phyloP scores from a whole-genome alignment of 177 flowering plant species.

The Vitis hybrid region DNA sequence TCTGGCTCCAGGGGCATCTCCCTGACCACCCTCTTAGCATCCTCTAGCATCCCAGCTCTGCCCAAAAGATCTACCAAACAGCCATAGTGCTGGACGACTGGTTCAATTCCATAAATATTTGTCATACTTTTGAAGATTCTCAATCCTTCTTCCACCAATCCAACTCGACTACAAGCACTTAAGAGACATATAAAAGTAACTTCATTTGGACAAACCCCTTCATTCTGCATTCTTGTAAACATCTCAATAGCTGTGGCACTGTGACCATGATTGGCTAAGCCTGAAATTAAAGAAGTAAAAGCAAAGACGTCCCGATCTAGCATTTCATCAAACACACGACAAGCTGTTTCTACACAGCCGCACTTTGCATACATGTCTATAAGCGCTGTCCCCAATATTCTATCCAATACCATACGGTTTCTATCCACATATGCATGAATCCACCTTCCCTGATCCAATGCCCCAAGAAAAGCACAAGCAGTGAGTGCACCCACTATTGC shows the following conservation, averaged over 20 bases:
- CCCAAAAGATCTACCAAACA: slow-evolving; percentile 21
- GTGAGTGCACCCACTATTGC: slow-evolving; percentile 8
- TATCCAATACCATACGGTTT: background rate
- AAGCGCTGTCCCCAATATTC: slow-evolving; percentile 10
- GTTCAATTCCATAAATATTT: slow-evolving; percentile 5
- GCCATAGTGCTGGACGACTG: slow-evolving; percentile 18
- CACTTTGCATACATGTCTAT: slow-evolving; percentile 23
- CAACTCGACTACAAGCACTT: slow-evolving; percentile 17
- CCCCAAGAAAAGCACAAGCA: slow-evolving; percentile 16
- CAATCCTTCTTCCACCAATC: slow-evolving; percentile 12
- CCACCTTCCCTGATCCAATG: slow-evolving; percentile 12
- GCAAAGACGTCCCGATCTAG: slow-evolving; percentile 9
- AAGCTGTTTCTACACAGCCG: slow-evolving; percentile 14
- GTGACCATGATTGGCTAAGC: slow-evolving; percentile 13
- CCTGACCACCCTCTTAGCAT: slow-evolving; percentile 11
- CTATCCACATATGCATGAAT: slow-evolving; percentile 14
- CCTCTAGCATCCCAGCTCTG: slow-evolving; percentile 17
- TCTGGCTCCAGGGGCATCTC: slow-evolving; percentile 19
- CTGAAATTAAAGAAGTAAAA: slow-evolving; percentile 12
- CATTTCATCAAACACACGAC: slow-evolving; percentile 11
- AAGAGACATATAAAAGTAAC: slow-evolving; percentile 15
- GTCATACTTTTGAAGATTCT: slow-evolving; percentile 9
- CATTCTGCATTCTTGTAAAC: slow-evolving; percentile 6
- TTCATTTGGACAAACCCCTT: slow-evolving; percentile 17
- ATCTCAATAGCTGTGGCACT: background rate